Percentiles rank a stretch among this genome's conserved stretches.
Evolutionary conservation across 768 basidiomycete species (phyloP).

Genomic region (Mycena venus): DNA sequence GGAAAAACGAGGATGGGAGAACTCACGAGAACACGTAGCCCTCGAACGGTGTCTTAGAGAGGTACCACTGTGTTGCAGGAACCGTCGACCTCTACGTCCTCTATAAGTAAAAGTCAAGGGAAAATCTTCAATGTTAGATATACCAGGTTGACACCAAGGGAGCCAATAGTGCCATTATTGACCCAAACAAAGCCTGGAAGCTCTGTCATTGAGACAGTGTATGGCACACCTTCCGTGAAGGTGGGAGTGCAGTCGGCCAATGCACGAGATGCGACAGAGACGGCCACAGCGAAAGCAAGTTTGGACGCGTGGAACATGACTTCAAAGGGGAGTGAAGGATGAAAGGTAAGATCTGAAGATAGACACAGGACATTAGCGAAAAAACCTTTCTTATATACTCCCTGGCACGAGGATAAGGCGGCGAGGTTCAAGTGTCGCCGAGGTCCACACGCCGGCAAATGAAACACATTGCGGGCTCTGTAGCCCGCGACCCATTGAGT

Average conservation of each 20-base stretch:
- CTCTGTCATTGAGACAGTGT: constrained; percentile 9
- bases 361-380: no score
- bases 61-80: neutral
- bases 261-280: constrained; percentile 1
- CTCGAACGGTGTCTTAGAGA: neutral
- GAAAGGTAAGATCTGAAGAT: neutral
- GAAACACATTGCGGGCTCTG: neutral
- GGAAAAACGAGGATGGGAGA: neutral
- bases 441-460: neutral
- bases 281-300: constrained; percentile 1
- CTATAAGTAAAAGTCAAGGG: neutral
- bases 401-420: no score
- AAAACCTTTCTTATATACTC: neutral
- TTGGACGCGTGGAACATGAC: neutral
- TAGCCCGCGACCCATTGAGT: neutral
- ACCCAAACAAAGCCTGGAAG: constrained; percentile 13
- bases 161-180: constrained; percentile 4
- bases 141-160: constrained; percentile 9
- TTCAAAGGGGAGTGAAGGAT: neutral
- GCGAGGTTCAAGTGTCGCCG: neutral
- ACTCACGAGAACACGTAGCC: neutral
- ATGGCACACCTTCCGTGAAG: neutral
- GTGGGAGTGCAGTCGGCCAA: constrained; percentile 14
- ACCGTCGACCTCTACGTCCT: neutral
- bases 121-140: neutral